These are phyloP conservation scores for Trichoderma polysporum DNA, from an alignment of 2,329 filamentous ascomycete species.

Conservation along the genomic window DNA sequence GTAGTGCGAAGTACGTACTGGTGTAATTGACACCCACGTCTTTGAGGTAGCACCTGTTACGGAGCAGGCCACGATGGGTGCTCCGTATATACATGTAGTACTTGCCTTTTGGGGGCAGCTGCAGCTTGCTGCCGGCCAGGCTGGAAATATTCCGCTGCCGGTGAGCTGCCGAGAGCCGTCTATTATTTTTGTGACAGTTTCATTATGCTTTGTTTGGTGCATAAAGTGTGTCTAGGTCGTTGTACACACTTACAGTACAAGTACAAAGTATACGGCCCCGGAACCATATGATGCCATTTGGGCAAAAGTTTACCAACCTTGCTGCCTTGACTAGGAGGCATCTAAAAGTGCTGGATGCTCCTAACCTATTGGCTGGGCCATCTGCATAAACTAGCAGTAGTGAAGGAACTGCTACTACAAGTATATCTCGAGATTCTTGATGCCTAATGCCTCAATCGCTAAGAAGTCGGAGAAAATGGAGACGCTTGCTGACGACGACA, in stretches of 20 bases:
- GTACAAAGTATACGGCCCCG: neutral
- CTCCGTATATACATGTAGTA: neutral
- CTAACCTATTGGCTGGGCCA: neutral
- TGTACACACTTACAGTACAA: neutral
- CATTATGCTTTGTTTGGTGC: neutral
- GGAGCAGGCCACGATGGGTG: neutral
- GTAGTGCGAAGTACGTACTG: neutral
- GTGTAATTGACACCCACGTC: neutral
- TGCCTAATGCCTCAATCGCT: neutral
- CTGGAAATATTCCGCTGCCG: slow-evolving; percentile 4
- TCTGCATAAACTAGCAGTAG: neutral
- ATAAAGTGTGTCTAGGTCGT: neutral
- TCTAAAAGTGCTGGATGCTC: neutral
- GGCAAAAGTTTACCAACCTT: neutral
- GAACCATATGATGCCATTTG: neutral
- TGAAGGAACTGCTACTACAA: neutral
- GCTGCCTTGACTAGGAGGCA: neutral
- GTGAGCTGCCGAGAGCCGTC: neutral
- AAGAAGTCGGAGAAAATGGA: too few species aligned
- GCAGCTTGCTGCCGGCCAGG: neutral
- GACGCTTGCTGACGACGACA: neutral
- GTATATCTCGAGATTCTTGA: neutral
- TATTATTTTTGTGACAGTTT: neutral
- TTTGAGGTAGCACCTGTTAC: neutral
- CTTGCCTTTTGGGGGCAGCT: slow-evolving; percentile 6